A percentile compares a stretch with the other conserved stretches of the same genome.
These are phyloP conservation scores for Arctostaphylos glauca DNA, from an alignment of 148 eudicot species.

Conservation along the genomic window DNA sequence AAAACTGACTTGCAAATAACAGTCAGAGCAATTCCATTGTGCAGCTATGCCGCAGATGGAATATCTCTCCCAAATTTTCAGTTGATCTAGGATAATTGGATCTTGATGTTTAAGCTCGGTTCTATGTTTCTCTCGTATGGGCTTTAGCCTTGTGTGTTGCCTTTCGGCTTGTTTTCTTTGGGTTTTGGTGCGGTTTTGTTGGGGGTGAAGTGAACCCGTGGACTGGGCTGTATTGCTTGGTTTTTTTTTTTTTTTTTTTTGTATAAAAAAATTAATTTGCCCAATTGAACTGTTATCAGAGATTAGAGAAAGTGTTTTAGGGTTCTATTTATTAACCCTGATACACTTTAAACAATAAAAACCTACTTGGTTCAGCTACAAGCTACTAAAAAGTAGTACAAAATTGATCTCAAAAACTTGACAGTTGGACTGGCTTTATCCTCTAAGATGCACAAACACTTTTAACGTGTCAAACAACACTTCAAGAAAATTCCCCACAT, in stretches of 20 bases:
- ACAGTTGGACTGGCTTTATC: too few relatives aligned
- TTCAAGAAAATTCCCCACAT: too few relatives aligned
- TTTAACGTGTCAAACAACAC: too few relatives aligned
- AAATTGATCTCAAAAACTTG: too few relatives aligned
- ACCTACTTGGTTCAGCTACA: too few relatives aligned
- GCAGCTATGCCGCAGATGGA: background rate
- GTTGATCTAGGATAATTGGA: background rate
- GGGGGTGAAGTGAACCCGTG: background rate
- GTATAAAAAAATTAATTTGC: too few relatives aligned
- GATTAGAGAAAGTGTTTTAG: too few relatives aligned
- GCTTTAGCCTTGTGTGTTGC: background rate
- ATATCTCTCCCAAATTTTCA: background rate
- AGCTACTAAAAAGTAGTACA: too few relatives aligned
- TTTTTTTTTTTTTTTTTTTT: background rate
- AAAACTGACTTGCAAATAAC: background rate
- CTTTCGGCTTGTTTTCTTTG: background rate
- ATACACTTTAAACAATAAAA: too few relatives aligned
- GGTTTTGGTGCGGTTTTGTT: background rate
- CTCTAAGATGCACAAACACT: too few relatives aligned
- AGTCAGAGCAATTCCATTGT: background rate
- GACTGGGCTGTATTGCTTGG: background rate
- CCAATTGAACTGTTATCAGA: too few relatives aligned
- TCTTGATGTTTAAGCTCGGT: background rate
- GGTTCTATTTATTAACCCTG: too few relatives aligned
- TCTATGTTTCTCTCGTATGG: background rate